Evolutionary conservation across 1,284 basidiomycete genomes (phyloP).

Genomic region (Peniophora sp.): DNA sequence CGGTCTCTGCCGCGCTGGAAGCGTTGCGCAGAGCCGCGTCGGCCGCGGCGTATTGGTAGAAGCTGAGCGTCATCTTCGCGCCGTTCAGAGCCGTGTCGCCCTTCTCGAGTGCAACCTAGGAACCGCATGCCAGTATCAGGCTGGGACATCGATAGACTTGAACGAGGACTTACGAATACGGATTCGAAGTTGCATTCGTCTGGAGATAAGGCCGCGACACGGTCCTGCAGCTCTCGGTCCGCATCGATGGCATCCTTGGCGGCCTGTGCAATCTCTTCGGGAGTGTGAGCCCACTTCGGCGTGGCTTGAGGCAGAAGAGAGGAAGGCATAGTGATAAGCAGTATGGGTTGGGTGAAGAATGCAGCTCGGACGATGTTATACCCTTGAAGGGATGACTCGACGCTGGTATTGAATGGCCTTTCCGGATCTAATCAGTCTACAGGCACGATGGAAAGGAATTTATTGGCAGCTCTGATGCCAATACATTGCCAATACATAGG

Average conservation of each 20-base stretch:
- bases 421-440: no score
- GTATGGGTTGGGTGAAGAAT: no score
- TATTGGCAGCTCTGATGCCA: no score
- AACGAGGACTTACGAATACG: slow-evolving; percentile 25
- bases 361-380: no score
- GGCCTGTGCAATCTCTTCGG: slow-evolving; percentile 48
- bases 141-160: not conserved
- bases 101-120: slow-evolving; percentile 46
- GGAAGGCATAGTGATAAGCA: no score
- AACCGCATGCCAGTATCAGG: not conserved
- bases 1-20: slow-evolving; percentile 61
- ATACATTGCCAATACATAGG: no score
- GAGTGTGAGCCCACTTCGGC: slow-evolving; percentile 62
- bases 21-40: slow-evolving; percentile 67
- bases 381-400: no score
- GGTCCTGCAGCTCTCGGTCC: slow-evolving; percentile 50
- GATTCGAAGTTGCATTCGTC: slow-evolving; percentile 52
- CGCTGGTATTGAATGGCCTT: no score
- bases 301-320: slow-evolving; percentile 63
- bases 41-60: slow-evolving; percentile 75
- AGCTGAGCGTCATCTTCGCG: slow-evolving; percentile 51
- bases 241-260: slow-evolving; percentile 54
- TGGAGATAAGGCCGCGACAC: slow-evolving; percentile 51
- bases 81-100: slow-evolving; percentile 48
- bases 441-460: no score